Evolutionary conservation across 495 filamentous ascomycete genomes (phyloP).

Genomic region (Astrocystis sublimbata): DNA sequence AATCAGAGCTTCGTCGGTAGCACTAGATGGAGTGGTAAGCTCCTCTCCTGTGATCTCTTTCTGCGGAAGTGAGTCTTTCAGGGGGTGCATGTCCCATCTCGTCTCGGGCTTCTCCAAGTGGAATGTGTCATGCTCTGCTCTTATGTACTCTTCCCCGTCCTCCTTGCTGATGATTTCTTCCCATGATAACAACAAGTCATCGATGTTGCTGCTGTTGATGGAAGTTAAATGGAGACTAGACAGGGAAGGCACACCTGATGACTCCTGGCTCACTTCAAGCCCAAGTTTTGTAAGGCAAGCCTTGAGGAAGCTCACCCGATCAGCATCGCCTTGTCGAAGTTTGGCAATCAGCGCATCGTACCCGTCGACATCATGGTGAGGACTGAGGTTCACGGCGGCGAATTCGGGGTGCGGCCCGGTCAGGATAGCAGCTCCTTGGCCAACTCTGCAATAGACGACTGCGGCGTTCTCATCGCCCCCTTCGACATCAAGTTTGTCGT

Average conservation of each 20-base stretch:
- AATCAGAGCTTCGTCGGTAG: conserved; percentile 57
- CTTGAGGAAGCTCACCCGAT: conserved; percentile 74
- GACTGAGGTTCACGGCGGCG: conserved; percentile 73
- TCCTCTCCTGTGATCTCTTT: conserved; percentile 29
- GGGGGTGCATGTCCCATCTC: conserved; percentile 54
- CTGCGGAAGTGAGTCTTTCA: conserved; percentile 37
- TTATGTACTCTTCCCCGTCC: conserved; percentile 71
- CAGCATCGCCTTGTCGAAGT: conserved; percentile 68
- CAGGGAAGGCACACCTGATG: conserved; percentile 72
- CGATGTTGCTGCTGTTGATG: conserved; percentile 60
- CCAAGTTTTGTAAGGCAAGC: conserved; percentile 83
- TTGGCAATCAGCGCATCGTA: conserved; percentile 69
- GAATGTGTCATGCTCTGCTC: conserved; percentile 85
- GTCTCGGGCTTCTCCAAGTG: conserved; percentile 64
- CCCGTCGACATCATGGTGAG: conserved; percentile 58
- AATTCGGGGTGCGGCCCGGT: conserved; percentile 98
- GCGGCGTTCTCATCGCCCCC: conserved; percentile 72
- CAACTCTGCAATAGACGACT: conserved; percentile 83
- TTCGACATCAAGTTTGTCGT: conserved; percentile 73
- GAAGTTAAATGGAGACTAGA: conserved; percentile 85
- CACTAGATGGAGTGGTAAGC: conserved; percentile 23
- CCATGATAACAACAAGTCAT: conserved; percentile 65
- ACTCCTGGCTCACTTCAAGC: conserved; percentile 69
- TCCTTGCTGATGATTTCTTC: conserved; percentile 68
- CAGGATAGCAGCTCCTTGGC: conserved; percentile 76